phyloP scores from a whole-genome alignment of 2,329 filamentous ascomycete genomes.

The Pestalotiopsis fici region DNA sequence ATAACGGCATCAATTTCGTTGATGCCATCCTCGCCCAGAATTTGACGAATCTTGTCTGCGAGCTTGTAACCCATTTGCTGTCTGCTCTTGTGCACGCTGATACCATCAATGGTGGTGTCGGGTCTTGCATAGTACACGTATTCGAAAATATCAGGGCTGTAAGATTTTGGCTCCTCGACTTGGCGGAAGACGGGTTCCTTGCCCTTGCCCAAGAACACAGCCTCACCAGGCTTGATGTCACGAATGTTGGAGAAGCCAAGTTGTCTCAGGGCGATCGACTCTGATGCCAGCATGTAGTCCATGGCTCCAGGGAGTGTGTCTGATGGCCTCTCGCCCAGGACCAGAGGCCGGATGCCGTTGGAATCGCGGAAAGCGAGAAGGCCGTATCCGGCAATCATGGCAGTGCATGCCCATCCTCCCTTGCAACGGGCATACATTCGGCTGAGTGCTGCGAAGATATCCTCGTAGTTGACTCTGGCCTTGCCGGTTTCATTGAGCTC shows the following conservation, averaged over 20 bases:
- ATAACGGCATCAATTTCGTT: constrained; percentile 65
- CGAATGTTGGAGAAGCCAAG: constrained; percentile 69
- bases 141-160: constrained; percentile 79
- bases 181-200: constrained; percentile 69
- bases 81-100: constrained; percentile 64
- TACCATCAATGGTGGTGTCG: constrained; percentile 9
- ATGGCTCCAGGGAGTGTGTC: constrained; percentile 52
- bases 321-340: constrained; percentile 47
- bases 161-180: constrained; percentile 62
- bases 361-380: constrained; percentile 78
- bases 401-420: constrained; percentile 81
- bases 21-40: constrained; percentile 63
- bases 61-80: constrained; percentile 77
- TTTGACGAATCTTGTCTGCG: constrained; percentile 65
- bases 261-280: constrained; percentile 73
- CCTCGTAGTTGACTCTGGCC: constrained; percentile 77
- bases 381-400: constrained; percentile 82
- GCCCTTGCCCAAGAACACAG: constrained; percentile 76
- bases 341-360: constrained; percentile 71
- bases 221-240: constrained; percentile 73
- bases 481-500: constrained; percentile 84
- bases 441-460: constrained; percentile 73
- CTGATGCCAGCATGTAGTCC: constrained; percentile 81
- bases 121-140: constrained; percentile 83
- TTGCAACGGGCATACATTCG: constrained; percentile 33